A percentile compares a stretch with the other conserved stretches of the same genome.
phyloP scores from a whole-genome alignment of 768 basidiomycete species.

The Boletus pseudopeckii region DNA sequence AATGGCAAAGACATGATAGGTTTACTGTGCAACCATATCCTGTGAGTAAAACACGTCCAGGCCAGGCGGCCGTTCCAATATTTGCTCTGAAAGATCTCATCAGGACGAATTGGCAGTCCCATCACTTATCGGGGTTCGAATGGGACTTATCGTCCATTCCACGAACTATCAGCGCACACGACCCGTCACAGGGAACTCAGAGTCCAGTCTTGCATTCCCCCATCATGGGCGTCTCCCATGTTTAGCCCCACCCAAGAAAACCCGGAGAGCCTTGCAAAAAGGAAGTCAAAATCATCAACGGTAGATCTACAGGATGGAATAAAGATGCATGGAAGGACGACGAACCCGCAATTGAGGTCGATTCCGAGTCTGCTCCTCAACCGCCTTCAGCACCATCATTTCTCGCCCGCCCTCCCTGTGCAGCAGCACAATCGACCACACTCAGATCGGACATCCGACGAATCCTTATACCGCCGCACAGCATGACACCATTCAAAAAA shows the following conservation, averaged over 20 bases:
- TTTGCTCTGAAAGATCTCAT: no score
- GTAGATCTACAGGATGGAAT: not conserved
- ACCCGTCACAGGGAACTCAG: no score
- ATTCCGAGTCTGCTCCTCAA: slow-evolving; percentile 42
- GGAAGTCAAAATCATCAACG: slow-evolving; percentile 19
- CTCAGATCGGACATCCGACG: slow-evolving; percentile 84
- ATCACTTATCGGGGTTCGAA: no score
- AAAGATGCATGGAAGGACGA: slow-evolving; percentile 45
- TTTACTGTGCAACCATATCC: no score
- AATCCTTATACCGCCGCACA: slow-evolving; percentile 90
- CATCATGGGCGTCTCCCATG: slow-evolving; percentile 42
- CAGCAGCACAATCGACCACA: slow-evolving; percentile 45
- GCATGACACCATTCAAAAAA: slow-evolving; percentile 95
- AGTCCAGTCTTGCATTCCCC: slow-evolving; percentile 1
- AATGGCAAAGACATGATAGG: no score
- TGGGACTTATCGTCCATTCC: no score
- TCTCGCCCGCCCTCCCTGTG: slow-evolving; percentile 61
- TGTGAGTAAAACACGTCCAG: no score
- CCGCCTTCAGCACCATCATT: slow-evolving; percentile 61
- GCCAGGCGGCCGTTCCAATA: no score
- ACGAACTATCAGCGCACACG: no score
- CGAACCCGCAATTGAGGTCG: slow-evolving; percentile 58
- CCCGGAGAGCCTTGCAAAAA: slow-evolving; percentile 43
- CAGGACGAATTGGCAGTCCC: no score
- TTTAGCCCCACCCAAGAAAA: slow-evolving; percentile 38